These are phyloP conservation scores for Musa beccarii DNA, from an alignment of 176 grass and related monocot species.

Conservation along the genomic window DNA sequence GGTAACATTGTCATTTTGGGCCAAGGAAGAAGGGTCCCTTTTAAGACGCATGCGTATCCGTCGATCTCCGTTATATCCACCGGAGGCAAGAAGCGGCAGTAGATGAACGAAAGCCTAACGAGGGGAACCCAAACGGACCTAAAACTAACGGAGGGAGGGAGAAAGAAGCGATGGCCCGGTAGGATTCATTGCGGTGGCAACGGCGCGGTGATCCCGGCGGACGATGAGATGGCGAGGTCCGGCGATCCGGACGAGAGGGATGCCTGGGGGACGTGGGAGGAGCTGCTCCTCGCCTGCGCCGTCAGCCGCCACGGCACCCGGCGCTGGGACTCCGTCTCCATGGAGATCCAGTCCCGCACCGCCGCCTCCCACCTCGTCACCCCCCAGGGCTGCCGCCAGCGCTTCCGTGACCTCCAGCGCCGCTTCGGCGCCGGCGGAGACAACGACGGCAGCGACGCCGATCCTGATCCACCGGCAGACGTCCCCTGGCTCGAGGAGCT, in stretches of 20 bases:
- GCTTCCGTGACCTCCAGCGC: slow-evolving; percentile 45
- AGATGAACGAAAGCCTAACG: not conserved
- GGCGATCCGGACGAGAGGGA: slow-evolving; percentile 42
- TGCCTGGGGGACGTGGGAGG: slow-evolving; percentile 92
- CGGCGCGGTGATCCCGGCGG: not conserved
- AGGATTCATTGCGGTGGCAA: not conserved
- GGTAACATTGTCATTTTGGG: too few species aligned
- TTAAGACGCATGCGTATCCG: too few species aligned
- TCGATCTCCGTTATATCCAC: too few species aligned
- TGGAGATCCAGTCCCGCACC: slow-evolving; percentile 53
- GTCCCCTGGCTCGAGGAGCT: slow-evolving; percentile 61
- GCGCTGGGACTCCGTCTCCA: slow-evolving; percentile 63
- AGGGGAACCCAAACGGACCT: not conserved
- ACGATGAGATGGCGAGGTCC: slow-evolving; percentile 37
- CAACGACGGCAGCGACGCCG: not conserved
- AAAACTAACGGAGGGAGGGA: not conserved
- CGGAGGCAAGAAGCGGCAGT: too few species aligned
- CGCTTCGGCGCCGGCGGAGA: slow-evolving; percentile 33
- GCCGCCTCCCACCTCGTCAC: slow-evolving; percentile 31
- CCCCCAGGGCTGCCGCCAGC: slow-evolving; percentile 42
- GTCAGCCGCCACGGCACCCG: slow-evolving; percentile 57
- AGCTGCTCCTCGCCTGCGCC: slow-evolving; percentile 64
- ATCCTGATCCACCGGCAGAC: slow-evolving; percentile 16
- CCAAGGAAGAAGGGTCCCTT: too few species aligned
- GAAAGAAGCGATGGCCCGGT: slow-evolving; percentile 2